Evolutionary conservation across 805 yeast genomes (phyloP), one percentile per base, ranked within the genome.

Genomic region (Candida vartiovaarae): DNA sequence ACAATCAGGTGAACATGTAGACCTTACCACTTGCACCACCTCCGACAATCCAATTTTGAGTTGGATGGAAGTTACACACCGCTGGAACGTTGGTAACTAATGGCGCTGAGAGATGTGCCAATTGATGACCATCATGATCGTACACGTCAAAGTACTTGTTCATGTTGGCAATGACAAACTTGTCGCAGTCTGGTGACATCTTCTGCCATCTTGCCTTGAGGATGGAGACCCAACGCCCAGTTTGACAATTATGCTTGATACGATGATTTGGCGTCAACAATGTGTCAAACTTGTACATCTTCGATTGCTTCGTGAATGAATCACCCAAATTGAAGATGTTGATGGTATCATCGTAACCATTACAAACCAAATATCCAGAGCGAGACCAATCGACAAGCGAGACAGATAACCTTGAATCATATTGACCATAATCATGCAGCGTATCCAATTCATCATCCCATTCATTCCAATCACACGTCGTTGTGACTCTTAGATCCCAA

Each of bases 171-270:
- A 91, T 91, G 15, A 83, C 85, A 63, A 93, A 88, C 56, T 91
- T 89, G 50, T 89, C 84, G 29, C 76, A 70, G 57, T 88, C 95
- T 6, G 53, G 58, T 0, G 95, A 95, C 30, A 72, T 65, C 2
- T 64, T 61, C 48, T 93, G 97, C 95, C 97, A 91, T 56, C 80
- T 75, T 0, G 96, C 80, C 54, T 91, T 88, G 45, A 91, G 66
- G 38, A 91, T 91, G 1, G 95, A 82, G 0, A 93, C 96, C 99
- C 99, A 91, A 51, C 96, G 71, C 0, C 99, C 99, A 0, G 96
- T 84, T 62, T 91, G 96, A 65, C 99, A 93, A 57, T 93, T 93
- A 60, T 93, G 99, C 44, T 76, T 76, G 40, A 91, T 70, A 8
- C 78, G 76, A 27, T 76, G 72, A 28, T 71, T 57, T 0, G 96